Evolutionary conservation across 805 yeast species (phyloP), one percentile per base, ranked within the genome.

Genomic region (Metschnikowia baotianmanensis): DNA sequence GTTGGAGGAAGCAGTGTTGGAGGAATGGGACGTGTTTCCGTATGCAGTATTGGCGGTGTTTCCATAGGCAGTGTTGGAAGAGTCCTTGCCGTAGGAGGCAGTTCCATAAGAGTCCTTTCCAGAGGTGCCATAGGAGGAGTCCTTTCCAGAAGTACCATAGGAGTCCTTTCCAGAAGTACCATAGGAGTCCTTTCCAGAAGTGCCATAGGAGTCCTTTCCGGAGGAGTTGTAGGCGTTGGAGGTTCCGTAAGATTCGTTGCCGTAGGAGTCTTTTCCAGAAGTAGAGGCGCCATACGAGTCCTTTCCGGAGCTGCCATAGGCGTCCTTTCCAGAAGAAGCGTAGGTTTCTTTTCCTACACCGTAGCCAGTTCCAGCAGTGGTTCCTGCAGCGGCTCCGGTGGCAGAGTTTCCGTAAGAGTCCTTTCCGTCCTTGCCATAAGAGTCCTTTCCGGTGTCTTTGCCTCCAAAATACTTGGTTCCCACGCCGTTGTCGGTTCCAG

Each of bases 401-500:
- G n/a, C 50, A 17, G 43, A 41, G 24, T 47, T 38, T 21, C 34
- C 34, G 19, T 31, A 31, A 13, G 34, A 20, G 33, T 18, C 22
- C 9, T 12, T 30, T 23, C 36, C 38, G 13, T 10, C 13, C 7
- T 13, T 13, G n/a, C 29, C 29, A 13, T 26, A 26, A 26, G 29
- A 6, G n/a, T 12, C 29, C 29, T 26, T 7, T n/a, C n/a, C 13
- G 13, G 28, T 12, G n/a, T n/a, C n/a, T 16, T n/a, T 9, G 23
- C 16, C 23, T 15, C 23, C 50, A 26, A 59, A 56, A 21, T 38
- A 50, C 38, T 56, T 53, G 32, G 58, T 40, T 13, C 69, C 70
- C 25, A 59, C 53, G 22, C 67, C 68, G 11, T 41, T 35, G 10
- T 52, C 57, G 16, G 48, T 39, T 5, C 62, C 62, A 6, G 54